These are phyloP conservation scores for Leishmania braziliensis DNA, from an alignment of 208 protist species.

Conservation along the genomic window DNA sequence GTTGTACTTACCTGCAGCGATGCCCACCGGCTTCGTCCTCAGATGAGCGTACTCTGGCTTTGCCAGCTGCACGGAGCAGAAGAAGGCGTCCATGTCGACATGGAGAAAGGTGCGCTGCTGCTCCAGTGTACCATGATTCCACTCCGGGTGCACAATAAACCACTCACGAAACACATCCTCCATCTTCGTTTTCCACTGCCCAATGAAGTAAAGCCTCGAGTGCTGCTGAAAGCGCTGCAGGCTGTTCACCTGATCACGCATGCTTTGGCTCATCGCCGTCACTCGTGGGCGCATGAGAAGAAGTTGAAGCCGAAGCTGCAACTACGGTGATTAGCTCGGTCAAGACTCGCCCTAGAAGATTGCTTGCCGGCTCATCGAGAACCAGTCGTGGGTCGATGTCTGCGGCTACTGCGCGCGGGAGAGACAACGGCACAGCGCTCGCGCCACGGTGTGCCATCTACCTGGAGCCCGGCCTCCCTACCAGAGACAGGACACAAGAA, in stretches of 20 bases:
- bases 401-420: conserved; percentile 38
- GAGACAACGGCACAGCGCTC: conserved; percentile 16
- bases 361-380: conserved; percentile 41
- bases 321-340: conserved; percentile 22
- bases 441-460: background rate
- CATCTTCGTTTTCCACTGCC: conserved; percentile 87
- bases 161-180: conserved; percentile 64
- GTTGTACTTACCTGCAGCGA: conserved; percentile 84
- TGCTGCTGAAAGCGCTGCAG: conserved; percentile 88
- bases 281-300: background rate
- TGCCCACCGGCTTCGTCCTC: conserved; percentile 73
- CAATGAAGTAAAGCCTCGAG: conserved; percentile 94
- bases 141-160: conserved; percentile 69
- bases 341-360: conserved; percentile 35
- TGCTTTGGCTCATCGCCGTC: conserved; percentile 21
- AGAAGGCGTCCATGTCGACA: conserved; percentile 96
- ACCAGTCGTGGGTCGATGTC: conserved; percentile 46
- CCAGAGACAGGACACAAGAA: background rate
- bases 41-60: conserved; percentile 85
- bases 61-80: conserved; percentile 89
- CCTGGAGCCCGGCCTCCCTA: background rate
- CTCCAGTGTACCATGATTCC: conserved; percentile 65
- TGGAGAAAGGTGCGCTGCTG: conserved; percentile 80
- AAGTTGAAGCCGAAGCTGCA: background rate
- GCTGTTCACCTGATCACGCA: conserved; percentile 72